Evolutionary conservation across 345 rosid species (phyloP).

Genomic region (Fremontodendron californicum): DNA sequence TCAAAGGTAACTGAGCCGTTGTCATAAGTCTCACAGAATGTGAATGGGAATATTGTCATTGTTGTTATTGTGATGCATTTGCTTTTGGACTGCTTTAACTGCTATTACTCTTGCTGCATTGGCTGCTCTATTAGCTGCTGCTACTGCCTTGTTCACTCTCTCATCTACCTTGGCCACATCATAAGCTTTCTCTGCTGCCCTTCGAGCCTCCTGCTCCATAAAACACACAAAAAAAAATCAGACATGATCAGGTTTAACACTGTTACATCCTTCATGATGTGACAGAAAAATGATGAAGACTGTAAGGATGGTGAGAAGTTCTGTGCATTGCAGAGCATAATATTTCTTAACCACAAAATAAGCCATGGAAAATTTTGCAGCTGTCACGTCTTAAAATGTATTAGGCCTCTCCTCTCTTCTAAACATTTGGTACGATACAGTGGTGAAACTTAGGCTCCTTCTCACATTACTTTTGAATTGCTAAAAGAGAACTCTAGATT

Average conservation of each 20-base stretch:
- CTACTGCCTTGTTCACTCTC: too few species aligned
- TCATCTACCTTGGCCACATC: too few species aligned
- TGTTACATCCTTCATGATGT: not conserved
- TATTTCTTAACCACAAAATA: not conserved
- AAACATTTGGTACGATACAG: not conserved
- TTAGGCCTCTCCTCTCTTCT: not conserved
- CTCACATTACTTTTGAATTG: not conserved
- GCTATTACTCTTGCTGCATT: slow-evolving; percentile 79
- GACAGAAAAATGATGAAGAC: not conserved
- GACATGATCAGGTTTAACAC: not conserved
- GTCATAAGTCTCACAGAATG: slow-evolving; percentile 33
- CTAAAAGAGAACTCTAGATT: not conserved
- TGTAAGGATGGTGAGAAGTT: not conserved
- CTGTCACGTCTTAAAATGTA: not conserved
- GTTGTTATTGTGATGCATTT: slow-evolving; percentile 45
- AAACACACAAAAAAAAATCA: slow-evolving; percentile 2
- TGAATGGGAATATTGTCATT: slow-evolving; percentile 48
- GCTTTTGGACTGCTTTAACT: slow-evolving; percentile 77
- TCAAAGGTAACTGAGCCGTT: not conserved
- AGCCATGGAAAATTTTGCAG: not conserved
- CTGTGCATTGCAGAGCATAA: not conserved
- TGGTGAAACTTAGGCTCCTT: not conserved
- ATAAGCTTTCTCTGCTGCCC: too few species aligned
- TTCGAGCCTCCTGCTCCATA: too few species aligned
- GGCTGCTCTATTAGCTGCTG: too few species aligned